These are phyloP conservation scores for Tuber umbilicatum DNA, from an alignment of 495 filamentous ascomycete genomes.

Conservation along the genomic window DNA sequence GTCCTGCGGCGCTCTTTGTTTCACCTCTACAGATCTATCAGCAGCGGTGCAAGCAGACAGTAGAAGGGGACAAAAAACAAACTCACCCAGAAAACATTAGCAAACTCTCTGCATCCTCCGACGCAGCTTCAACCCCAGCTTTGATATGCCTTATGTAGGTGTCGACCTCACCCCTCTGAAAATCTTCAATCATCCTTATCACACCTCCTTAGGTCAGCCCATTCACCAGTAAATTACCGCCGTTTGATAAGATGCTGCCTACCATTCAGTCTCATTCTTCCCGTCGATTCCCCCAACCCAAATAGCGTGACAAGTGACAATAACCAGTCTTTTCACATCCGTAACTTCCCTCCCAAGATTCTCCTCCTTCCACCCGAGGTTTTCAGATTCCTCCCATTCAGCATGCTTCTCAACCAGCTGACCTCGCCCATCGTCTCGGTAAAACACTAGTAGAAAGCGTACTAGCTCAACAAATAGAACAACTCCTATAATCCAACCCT, in stretches of 20 bases:
- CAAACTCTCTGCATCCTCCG: slow-evolving; percentile 43
- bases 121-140: slow-evolving; percentile 51
- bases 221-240: background rate
- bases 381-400: background rate
- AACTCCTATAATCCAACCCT: slow-evolving; percentile 3
- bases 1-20: slow-evolving; percentile 32
- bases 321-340: slow-evolving; percentile 48
- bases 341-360: slow-evolving; percentile 14
- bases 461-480: background rate
- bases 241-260: slow-evolving; percentile 26
- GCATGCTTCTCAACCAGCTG: background rate
- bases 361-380: background rate
- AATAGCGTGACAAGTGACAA: slow-evolving; percentile 78
- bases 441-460: background rate
- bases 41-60: slow-evolving; percentile 7
- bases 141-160: slow-evolving; percentile 68
- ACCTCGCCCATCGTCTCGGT: background rate
- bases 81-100: slow-evolving; percentile 65
- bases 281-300: slow-evolving; percentile 63
- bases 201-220: background rate
- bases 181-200: slow-evolving; percentile 45
- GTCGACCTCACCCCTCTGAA: slow-evolving; percentile 64
- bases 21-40: slow-evolving; percentile 24
- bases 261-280: slow-evolving; percentile 61
- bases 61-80: background rate